Evolutionary conservation across 306 rosid genomes (phyloP).

Genomic region (Purshia tridentata): DNA sequence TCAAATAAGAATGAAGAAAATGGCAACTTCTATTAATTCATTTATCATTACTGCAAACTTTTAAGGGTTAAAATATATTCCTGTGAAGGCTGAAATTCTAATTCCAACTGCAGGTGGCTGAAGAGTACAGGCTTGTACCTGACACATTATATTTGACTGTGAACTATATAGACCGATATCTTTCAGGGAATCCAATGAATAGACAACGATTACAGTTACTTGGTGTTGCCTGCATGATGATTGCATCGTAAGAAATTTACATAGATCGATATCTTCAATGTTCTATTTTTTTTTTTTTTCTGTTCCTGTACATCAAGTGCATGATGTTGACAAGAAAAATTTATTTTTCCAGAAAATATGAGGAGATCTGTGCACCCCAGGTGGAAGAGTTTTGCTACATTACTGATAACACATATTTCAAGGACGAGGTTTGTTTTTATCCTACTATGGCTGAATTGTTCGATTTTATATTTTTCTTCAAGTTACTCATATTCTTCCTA

Average conservation of each 20-base stretch:
- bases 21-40: too few species aligned
- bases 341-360: conserved; percentile 65
- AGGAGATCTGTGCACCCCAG: conserved; percentile 98
- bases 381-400: conserved; percentile 96
- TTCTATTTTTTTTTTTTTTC: not conserved
- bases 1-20: too few species aligned
- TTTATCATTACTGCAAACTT: not conserved
- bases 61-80: not conserved
- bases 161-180: conserved; percentile 90
- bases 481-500: not conserved
- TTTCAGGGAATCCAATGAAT: conserved; percentile 82
- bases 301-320: not conserved
- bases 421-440: conserved; percentile 70
- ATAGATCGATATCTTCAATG: not conserved
- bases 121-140: conserved; percentile 93
- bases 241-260: conserved; percentile 79
- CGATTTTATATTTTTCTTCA: not conserved
- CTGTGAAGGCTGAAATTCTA: conserved; percentile 21
- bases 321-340: conserved; percentile 14
- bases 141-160: conserved; percentile 91
- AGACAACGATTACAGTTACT: conserved; percentile 84
- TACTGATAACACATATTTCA: conserved; percentile 91
- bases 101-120: conserved; percentile 72
- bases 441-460: conserved; percentile 4
- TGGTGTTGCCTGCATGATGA: conserved; percentile 98